Conservation (phyloP, 805 yeast species). For the Zygosaccharomyces bisporus region DNA sequence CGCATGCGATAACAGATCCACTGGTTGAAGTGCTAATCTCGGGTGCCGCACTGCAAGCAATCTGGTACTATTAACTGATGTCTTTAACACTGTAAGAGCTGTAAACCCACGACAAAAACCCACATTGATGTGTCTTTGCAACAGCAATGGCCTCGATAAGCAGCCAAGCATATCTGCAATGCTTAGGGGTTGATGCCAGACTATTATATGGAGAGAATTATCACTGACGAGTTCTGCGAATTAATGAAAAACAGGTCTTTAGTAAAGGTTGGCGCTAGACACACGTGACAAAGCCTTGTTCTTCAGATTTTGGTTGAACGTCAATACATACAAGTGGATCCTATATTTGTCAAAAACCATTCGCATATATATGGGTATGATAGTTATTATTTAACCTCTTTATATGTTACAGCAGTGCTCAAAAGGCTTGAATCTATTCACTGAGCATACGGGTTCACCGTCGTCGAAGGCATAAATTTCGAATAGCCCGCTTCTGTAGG, state of each 20-base stretch:
- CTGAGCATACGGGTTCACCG: slow-evolving; percentile 30
- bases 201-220: neutral
- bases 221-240: neutral
- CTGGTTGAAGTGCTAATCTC: neutral
- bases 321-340: neutral
- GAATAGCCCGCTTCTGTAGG: slow-evolving; percentile 31
- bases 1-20: neutral
- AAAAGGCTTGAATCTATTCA: neutral
- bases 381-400: too few relatives aligned
- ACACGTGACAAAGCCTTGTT: too few relatives aligned
- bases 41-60: neutral
- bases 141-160: neutral
- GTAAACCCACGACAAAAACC: neutral
- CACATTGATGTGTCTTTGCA: neutral
- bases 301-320: too few relatives aligned
- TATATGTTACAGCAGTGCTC: neutral
- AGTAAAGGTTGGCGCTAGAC: neutral
- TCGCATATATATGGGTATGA: too few relatives aligned
- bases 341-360: neutral
- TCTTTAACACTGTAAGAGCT: neutral
- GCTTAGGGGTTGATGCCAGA: neutral
- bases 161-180: slow-evolving; percentile 1
- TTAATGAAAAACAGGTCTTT: slow-evolving; percentile 1
- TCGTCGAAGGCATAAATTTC: slow-evolving; percentile 33
- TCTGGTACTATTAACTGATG: neutral